These are phyloP conservation scores for Chrysopogon serrulatus DNA, from an alignment of 176 grass and related monocot genomes.

Conservation along the genomic window DNA sequence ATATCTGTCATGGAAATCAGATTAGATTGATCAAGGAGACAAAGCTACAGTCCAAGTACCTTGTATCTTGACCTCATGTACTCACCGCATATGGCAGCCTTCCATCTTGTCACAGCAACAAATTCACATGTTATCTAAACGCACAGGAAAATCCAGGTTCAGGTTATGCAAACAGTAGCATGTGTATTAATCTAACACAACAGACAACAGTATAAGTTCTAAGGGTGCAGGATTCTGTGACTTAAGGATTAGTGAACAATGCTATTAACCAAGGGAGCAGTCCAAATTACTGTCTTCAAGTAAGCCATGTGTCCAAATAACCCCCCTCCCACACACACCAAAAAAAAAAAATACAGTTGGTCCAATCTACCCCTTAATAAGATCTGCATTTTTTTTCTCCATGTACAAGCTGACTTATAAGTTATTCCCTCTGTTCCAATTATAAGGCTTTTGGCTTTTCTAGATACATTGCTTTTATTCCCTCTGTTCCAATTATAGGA, in stretches of 20 bases:
- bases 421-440: no score
- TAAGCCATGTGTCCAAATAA: background rate
- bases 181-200: background rate
- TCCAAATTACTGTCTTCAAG: no score
- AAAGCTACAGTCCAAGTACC: constrained; percentile 39
- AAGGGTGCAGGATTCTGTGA: background rate
- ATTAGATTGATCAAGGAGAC: background rate
- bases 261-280: background rate
- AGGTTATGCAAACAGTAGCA: constrained; percentile 15
- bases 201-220: background rate
- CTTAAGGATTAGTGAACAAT: background rate
- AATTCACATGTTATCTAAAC: constrained; percentile 83
- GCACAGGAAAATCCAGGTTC: background rate
- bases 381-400: background rate
- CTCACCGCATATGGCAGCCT: constrained; percentile 92
- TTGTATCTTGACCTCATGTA: constrained; percentile 96
- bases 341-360: background rate
- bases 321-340: background rate
- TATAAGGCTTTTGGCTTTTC: no score
- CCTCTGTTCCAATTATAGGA: no score
- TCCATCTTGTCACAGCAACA: constrained; percentile 89
- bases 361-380: background rate
- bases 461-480: no score
- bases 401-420: background rate
- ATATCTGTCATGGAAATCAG: constrained; percentile 15